These are phyloP conservation scores for Holtermanniella nyarrowii DNA, from an alignment of 768 basidiomycete species.

Conservation along the genomic window DNA sequence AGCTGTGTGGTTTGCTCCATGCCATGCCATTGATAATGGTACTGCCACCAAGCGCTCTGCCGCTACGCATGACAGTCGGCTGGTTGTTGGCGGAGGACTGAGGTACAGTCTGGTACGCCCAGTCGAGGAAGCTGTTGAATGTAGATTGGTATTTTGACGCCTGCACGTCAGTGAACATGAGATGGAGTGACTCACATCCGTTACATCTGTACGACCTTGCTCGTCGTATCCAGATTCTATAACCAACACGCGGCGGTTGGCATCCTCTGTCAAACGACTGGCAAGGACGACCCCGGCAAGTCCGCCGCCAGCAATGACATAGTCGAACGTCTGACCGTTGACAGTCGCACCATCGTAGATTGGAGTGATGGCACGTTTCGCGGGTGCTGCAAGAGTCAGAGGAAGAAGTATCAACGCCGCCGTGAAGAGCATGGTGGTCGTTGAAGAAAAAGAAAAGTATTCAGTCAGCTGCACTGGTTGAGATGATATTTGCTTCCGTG, in stretches of 20 bases:
- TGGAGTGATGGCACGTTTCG: slow-evolving; percentile 6
- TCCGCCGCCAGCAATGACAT: slow-evolving; percentile 49
- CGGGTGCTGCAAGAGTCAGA: slow-evolving; percentile 8
- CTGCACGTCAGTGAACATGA: background rate
- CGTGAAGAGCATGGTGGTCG: no score
- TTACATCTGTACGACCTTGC: slow-evolving; percentile 8
- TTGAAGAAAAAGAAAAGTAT: no score
- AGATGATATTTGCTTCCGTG: no score
- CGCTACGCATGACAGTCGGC: slow-evolving; percentile 12
- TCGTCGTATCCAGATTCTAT: slow-evolving; percentile 34
- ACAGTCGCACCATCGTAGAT: slow-evolving; percentile 20
- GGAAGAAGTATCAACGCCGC: slow-evolving; percentile 4
- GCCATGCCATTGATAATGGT: slow-evolving; percentile 40
- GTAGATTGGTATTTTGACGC: no score
- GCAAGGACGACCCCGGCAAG: slow-evolving; percentile 48
- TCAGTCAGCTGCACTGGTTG: no score
- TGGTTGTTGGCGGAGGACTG: slow-evolving; percentile 12
- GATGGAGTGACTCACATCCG: slow-evolving; percentile 2
- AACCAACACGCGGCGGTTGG: slow-evolving; percentile 45
- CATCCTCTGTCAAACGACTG: slow-evolving; percentile 46
- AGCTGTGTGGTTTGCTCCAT: slow-evolving; percentile 26
- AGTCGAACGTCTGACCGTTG: slow-evolving; percentile 46
- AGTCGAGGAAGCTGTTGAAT: slow-evolving; percentile 29
- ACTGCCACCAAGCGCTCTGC: slow-evolving; percentile 35
- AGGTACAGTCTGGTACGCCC: slow-evolving; percentile 23